Percentiles rank a stretch among this genome's conserved stretches.
Evolutionary conservation across 2,329 filamentous ascomycete genomes (phyloP).

Genomic region (Fusarium keratoplasticum): DNA sequence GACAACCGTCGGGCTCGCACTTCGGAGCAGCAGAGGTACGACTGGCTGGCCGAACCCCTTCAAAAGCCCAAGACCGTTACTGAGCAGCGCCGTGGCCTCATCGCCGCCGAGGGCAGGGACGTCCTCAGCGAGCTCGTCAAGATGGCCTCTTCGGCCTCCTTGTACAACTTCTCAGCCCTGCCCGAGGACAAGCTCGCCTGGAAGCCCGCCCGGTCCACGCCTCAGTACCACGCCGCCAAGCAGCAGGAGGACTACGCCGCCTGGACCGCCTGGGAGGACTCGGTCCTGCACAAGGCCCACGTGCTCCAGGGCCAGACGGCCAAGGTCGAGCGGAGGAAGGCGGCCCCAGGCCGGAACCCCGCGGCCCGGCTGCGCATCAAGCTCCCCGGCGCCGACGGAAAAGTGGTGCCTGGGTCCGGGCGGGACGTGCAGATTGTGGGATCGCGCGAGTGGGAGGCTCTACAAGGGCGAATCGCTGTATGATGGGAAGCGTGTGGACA

Average conservation of each 20-base stretch:
- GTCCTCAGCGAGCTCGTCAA: constrained; percentile 73
- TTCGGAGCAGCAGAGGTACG: constrained; percentile 65
- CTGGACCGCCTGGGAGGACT: constrained; percentile 69
- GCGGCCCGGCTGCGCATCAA: constrained; percentile 64
- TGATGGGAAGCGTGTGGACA: constrained; percentile 44
- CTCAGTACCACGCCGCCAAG: constrained; percentile 74
- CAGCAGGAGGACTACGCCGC: constrained; percentile 74
- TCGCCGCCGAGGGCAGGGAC: constrained; percentile 72
- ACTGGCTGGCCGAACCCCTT: constrained; percentile 73
- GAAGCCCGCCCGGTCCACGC: constrained; percentile 72
- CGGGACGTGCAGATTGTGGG: constrained; percentile 64
- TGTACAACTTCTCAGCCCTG: constrained; percentile 70
- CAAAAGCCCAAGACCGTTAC: constrained; percentile 56
- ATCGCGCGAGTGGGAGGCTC: constrained; percentile 66
- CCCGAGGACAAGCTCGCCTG: constrained; percentile 73
- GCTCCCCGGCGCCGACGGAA: constrained; percentile 60
- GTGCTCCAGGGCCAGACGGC: constrained; percentile 47
- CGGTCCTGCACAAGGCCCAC: constrained; percentile 65
- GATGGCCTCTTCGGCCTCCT: constrained; percentile 65
- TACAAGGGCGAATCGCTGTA: constrained; percentile 56
- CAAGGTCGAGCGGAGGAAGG: constrained; percentile 38
- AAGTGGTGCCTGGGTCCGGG: constrained; percentile 53
- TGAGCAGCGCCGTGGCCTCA: constrained; percentile 62
- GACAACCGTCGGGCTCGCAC: constrained; percentile 73
- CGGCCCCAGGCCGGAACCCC: constrained; percentile 45